These are phyloP conservation scores for Colletotrichum costaricense DNA, from an alignment of 2,329 filamentous ascomycete genomes.

Conservation along the genomic window DNA sequence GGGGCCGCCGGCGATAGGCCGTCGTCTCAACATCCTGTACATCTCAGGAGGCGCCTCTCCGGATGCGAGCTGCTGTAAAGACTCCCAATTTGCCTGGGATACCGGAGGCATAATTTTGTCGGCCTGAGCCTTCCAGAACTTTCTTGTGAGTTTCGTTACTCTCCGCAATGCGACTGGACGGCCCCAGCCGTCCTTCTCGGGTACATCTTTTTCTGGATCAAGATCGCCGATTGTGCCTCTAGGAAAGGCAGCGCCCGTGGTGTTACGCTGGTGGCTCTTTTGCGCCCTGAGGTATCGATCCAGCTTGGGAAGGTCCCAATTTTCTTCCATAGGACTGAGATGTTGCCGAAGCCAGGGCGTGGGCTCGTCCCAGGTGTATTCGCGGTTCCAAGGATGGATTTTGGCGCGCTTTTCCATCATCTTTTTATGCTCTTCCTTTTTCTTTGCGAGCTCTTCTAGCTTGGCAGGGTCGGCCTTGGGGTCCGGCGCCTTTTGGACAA, in stretches of 20 bases:
- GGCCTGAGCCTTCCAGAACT: slow-evolving; percentile 59
- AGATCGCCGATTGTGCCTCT: slow-evolving; percentile 39
- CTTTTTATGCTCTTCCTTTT: neutral
- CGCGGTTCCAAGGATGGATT: slow-evolving; percentile 1
- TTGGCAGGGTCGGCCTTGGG: slow-evolving; percentile 53
- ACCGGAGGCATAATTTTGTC: slow-evolving; percentile 66
- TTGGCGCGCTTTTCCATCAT: slow-evolving; percentile 23
- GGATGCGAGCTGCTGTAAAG: slow-evolving; percentile 57
- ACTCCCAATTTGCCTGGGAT: slow-evolving; percentile 64
- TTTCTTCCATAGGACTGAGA: slow-evolving; percentile 51
- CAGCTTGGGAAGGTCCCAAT: slow-evolving; percentile 62
- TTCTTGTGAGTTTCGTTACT: slow-evolving; percentile 54
- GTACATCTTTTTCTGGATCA: slow-evolving; percentile 50
- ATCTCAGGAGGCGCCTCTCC: slow-evolving; percentile 51
- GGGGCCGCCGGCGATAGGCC: slow-evolving; percentile 43
- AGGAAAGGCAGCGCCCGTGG: slow-evolving; percentile 42
- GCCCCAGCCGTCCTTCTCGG: slow-evolving; percentile 61
- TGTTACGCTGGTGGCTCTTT: slow-evolving; percentile 42
- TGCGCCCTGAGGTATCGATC: slow-evolving; percentile 55
- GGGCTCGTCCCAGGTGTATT: slow-evolving; percentile 6
- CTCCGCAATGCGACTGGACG: slow-evolving; percentile 53
- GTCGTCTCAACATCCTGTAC: slow-evolving; percentile 51
- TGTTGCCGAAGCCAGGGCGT: slow-evolving; percentile 43
- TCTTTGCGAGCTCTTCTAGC: slow-evolving; percentile 46
- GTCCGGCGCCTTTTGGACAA: slow-evolving; percentile 46